These are phyloP conservation scores for Chaetomium tenue DNA, from an alignment of 495 filamentous ascomycete genomes.

Conservation along the genomic window DNA sequence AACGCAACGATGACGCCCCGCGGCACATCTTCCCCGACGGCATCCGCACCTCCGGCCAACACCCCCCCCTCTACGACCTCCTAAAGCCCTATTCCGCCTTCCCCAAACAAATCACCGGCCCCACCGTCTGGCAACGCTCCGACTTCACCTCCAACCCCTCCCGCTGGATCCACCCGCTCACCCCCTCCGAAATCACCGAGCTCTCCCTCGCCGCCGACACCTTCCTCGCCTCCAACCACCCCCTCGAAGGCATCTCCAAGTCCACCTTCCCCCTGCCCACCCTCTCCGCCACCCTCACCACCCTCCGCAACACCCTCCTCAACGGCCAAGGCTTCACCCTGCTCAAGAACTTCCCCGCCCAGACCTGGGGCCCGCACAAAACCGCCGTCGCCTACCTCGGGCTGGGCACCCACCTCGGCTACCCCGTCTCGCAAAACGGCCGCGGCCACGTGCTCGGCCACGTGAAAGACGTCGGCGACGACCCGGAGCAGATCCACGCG, in stretches of 20 bases:
- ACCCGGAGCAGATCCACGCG: conserved; percentile 72
- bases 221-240: conserved; percentile 60
- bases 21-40: conserved; percentile 47
- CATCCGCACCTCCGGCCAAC: conserved; percentile 74
- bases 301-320: conserved; percentile 66
- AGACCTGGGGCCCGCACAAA: conserved; percentile 74
- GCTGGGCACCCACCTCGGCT: conserved; percentile 79
- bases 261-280: conserved; percentile 65
- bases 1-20: conserved; percentile 30
- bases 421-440: conserved; percentile 82
- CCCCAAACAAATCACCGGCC: conserved; percentile 69
- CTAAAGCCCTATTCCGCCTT: conserved; percentile 69
- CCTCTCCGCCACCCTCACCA: conserved; percentile 54
- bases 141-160: conserved; percentile 71
- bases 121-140: conserved; percentile 74
- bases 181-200: conserved; percentile 63
- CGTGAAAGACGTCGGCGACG: conserved; percentile 85
- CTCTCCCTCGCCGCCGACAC: conserved; percentile 64
- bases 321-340: conserved; percentile 87
- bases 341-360: conserved; percentile 79
- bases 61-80: conserved; percentile 65
- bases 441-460: conserved; percentile 87
- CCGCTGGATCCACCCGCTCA: conserved; percentile 74
- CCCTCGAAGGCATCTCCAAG: conserved; percentile 74
- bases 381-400: conserved; percentile 88